These are phyloP conservation scores for Rhinocladiella similis DNA, from an alignment of 2,329 filamentous ascomycete species.

Conservation along the genomic window DNA sequence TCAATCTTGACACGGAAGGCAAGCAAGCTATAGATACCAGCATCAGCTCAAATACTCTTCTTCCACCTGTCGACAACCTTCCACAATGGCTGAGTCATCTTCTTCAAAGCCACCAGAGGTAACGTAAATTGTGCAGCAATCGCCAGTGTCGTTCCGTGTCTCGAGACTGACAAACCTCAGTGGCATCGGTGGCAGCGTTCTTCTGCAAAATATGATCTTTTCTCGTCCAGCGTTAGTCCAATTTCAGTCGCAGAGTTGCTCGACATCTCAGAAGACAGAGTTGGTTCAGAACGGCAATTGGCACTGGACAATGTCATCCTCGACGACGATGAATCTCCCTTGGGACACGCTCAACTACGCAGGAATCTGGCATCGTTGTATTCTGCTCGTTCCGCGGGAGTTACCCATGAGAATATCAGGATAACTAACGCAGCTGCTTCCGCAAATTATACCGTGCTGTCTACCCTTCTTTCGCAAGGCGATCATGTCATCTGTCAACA, in stretches of 20 bases:
- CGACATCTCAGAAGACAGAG: constrained; percentile 52
- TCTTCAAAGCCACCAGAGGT: constrained; percentile 9
- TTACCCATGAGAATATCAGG: constrained; percentile 65
- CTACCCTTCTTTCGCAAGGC: constrained; percentile 67
- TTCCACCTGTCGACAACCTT: background rate
- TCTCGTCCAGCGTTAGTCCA: constrained; percentile 76
- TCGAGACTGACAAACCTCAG: constrained; percentile 34
- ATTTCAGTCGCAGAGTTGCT: constrained; percentile 70
- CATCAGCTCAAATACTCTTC: background rate
- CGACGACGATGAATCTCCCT: constrained; percentile 31
- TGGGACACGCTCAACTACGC: constrained; percentile 31
- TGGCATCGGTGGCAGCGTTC: constrained; percentile 59
- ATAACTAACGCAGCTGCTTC: constrained; percentile 79
- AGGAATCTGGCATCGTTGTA: constrained; percentile 35
- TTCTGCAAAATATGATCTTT: constrained; percentile 64
- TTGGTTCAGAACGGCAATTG: constrained; percentile 17
- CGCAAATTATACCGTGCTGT: constrained; percentile 80
- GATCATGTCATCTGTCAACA: constrained; percentile 87
- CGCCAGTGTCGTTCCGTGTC: background rate
- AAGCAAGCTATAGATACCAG: no score
- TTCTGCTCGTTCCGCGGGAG: constrained; percentile 48
- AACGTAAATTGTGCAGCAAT: constrained; percentile 1
- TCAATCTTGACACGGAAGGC: no score
- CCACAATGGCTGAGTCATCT: background rate
- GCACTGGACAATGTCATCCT: constrained; percentile 28